These are phyloP conservation scores for Rugonectria rugulosa DNA, from an alignment of 2,329 filamentous ascomycete species.

Conservation along the genomic window DNA sequence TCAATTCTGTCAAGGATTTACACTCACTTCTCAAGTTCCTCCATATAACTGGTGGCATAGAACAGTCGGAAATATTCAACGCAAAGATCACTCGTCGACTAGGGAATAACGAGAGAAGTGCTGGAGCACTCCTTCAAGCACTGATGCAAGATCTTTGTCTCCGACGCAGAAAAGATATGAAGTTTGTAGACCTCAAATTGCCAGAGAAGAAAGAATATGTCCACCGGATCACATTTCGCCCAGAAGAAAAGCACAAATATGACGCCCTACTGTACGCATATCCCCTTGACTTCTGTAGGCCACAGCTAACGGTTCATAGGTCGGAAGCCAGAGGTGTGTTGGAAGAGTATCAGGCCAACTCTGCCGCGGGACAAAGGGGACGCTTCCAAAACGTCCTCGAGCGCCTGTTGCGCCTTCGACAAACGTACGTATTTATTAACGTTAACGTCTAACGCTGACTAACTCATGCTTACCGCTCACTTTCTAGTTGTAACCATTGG, in stretches of 20 bases:
- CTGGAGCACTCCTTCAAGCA: conserved; percentile 72
- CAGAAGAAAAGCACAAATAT: conserved; percentile 80
- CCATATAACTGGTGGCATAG: conserved; percentile 76
- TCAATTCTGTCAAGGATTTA: conserved; percentile 83
- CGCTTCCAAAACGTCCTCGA: conserved; percentile 81
- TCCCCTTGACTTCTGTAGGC: not conserved
- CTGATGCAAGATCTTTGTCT: conserved; percentile 84
- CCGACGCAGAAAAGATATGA: conserved; percentile 86
- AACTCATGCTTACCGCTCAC: too few species aligned
- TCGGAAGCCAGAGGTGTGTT: conserved; percentile 78
- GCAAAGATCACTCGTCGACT: conserved; percentile 68
- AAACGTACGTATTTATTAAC: conserved; percentile 58
- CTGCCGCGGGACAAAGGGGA: conserved; percentile 52
- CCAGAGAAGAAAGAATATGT: conserved; percentile 81
- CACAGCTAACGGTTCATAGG: conserved; percentile 44
- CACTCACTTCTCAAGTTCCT: conserved; percentile 83
- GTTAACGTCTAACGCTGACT: conserved; percentile 9
- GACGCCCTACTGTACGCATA: conserved; percentile 70
- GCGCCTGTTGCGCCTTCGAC: conserved; percentile 80
- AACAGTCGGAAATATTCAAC: conserved; percentile 78
- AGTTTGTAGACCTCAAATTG: conserved; percentile 81
- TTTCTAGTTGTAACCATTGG: conserved; percentile 81
- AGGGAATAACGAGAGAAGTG: conserved; percentile 61
- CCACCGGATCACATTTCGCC: conserved; percentile 75
- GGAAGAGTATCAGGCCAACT: conserved; percentile 62